Base-by-base conservation (phyloP, 345 rosid species). In the Eucalyptus urophylla region DNA sequence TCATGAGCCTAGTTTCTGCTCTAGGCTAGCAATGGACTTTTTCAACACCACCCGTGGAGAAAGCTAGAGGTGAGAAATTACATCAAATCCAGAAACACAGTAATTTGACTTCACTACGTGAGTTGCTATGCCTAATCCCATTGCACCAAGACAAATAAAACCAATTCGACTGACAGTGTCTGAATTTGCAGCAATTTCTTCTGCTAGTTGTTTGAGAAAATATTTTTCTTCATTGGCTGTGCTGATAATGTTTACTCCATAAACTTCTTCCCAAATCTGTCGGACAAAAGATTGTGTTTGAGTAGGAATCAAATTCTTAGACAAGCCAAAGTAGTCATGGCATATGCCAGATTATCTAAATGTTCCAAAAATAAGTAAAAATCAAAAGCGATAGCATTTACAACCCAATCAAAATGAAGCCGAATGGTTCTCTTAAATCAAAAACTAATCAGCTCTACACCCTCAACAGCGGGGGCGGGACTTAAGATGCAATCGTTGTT, bases 51-150 rank as follows among this genome's bases (percentile, higher is more conserved):
- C 44, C 11, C 3, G 7, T 31, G 81, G 45, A 72, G 81, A 72
- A 81, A 65, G 33, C 49, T 16, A 50, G 67, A 88, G 89, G 86
- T 51, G 88, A 87, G 91, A 83, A 92, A 92, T 95, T 95, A 97
- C 98, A 89, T 97, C 99, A 90, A 88, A 97, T 93, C 99, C 99
- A 90, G 93, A 31, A 54, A 97, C 97, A 40, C 88, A 69, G 90
- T 92, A 97, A 8, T 95, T 94, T 31, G 96, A 93, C 88, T 94
- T 96, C 90, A 96, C 88, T 88, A 97, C 92, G 88, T 96, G 95
- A 83, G 96, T 91, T 91, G 99, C 99, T 96, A 97, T 96, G 90
- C 98, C 99, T 92, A 96, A 96, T 86, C 99, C 99, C 99, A 97
- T 97, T 93, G 99, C 99, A 89, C 99, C 99, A 86, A 97, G 99